Evolutionary conservation across 805 yeast genomes (phyloP), one percentile per base, ranked within the genome.

Genomic region (Ogataea glucozyma): DNA sequence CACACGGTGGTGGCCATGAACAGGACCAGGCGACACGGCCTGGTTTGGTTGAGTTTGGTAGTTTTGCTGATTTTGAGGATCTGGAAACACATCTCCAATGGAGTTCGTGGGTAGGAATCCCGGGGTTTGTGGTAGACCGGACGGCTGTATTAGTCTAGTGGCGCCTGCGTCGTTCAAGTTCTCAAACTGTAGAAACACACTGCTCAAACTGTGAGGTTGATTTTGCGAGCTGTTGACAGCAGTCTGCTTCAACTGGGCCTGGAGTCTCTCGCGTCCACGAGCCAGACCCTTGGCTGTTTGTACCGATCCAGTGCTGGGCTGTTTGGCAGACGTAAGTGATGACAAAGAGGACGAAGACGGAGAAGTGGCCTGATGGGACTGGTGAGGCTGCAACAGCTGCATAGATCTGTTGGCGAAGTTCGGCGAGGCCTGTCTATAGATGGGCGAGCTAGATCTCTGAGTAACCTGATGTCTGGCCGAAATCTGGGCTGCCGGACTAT

Each of bases 31-130:
- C 18, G 17, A 19, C 31, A 6, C n/a, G 8, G 4, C 9, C 19
- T 27, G 31, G 4, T 10, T 7, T n/a, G 13, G 31, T 19, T 27
- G 34, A n/a, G n/a, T 7, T 8, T 22, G 7, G 26, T 7, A 11
- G 34, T 19, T 31, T 23, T 3, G 26, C 26, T 12, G 38, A 3
- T 6, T n/a, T n/a, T n/a, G n/a, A n/a, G 23, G 35, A 22, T 24
- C 47, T 4, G 53, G 56, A n/a, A 52, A 51, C 13, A 49, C 49
- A 20, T 52, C 57, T 10, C 54, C 56, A 18, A 54, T 46, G 11
- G 59, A 54, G 14, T 42, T 47, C 3, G 53, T 34, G 10, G 59
- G 59, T 7, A 54, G 27, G 27, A 53, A 36, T 4, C 59, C 59
- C n/a, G 59, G 59, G 6, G 59, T 54, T 36, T 51, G 56, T 2